These are phyloP conservation scores for Verticillium klebahnii DNA, from an alignment of 2,329 filamentous ascomycete species.

Conservation along the genomic window DNA sequence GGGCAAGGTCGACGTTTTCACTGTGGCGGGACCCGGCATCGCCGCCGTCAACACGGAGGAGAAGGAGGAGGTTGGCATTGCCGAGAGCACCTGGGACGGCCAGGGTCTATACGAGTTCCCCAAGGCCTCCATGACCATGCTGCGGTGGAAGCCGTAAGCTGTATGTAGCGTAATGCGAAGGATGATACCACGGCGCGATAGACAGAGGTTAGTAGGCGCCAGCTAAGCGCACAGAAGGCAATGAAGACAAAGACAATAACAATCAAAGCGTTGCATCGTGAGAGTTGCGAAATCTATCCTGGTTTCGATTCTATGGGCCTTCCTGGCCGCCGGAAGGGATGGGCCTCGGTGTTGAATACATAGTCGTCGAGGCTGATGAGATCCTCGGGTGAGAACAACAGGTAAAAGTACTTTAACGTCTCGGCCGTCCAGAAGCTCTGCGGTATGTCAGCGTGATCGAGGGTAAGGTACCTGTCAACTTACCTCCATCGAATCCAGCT, in stretches of 20 bases:
- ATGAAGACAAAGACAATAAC: not conserved
- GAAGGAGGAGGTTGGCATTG: conserved; percentile 52
- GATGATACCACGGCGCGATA: not conserved
- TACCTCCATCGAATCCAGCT: not conserved
- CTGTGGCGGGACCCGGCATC: conserved; percentile 54
- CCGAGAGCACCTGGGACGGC: conserved; percentile 53
- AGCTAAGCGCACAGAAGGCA: no score
- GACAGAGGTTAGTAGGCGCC: not conserved
- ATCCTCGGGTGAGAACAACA: conserved; percentile 62
- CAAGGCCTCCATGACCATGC: conserved; percentile 66
- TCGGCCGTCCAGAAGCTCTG: conserved; percentile 71
- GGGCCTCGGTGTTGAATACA: conserved; percentile 54
- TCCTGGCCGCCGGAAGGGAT: conserved; percentile 29
- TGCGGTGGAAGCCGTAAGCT: conserved; percentile 47
- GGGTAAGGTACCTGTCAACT: not conserved
- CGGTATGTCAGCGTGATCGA: not conserved
- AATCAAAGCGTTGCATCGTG: not conserved
- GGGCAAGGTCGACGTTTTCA: conserved; percentile 54
- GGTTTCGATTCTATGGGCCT: not conserved
- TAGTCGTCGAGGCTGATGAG: conserved; percentile 63
- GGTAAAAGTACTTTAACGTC: conserved; percentile 71
- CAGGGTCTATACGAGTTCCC: conserved; percentile 59
- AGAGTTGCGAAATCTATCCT: not conserved
- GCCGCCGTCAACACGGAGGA: conserved; percentile 58
- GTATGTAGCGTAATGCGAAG: not conserved